These are phyloP conservation scores for Apiospora phragmitis DNA, from an alignment of 2,329 filamentous ascomycete genomes.

Conservation along the genomic window DNA sequence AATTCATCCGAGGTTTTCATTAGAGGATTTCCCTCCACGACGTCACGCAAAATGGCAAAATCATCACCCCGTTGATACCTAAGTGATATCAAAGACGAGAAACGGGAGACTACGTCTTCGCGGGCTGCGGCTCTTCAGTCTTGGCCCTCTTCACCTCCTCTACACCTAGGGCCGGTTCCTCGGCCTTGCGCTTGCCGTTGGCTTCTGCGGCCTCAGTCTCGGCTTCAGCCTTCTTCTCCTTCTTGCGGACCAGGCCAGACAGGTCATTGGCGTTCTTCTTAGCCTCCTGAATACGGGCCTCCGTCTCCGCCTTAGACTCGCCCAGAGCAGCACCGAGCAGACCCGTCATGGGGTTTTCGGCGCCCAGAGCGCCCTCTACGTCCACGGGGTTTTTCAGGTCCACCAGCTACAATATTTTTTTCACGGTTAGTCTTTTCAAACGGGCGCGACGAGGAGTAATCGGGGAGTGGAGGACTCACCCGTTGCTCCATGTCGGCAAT, in stretches of 20 bases:
- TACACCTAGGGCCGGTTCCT: conserved; percentile 32
- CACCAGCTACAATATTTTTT: conserved; percentile 49
- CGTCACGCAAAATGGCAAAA: neutral
- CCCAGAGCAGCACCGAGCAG: conserved; percentile 65
- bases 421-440: conserved; percentile 16
- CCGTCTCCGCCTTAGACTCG: conserved; percentile 59
- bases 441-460: conserved; percentile 21
- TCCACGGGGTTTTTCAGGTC: conserved; percentile 68
- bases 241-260: conserved; percentile 72
- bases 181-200: conserved; percentile 46
- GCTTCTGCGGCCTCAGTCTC: conserved; percentile 29
- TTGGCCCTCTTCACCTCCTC: conserved; percentile 39
- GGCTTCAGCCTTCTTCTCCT: conserved; percentile 35
- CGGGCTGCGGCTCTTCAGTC: conserved; percentile 25
- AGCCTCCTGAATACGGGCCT: conserved; percentile 69
- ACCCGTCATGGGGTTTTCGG: conserved; percentile 53
- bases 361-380: conserved; percentile 54
- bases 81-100: neutral
- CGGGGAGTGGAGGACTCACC: conserved; percentile 45
- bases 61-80: neutral
- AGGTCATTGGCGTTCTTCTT: conserved; percentile 75
- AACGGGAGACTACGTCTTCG: neutral
- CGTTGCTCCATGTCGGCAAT: conserved; percentile 77
- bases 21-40: neutral
- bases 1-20: neutral